Evolutionary conservation across 352 stramenopile species (phyloP).

Genomic region (Thalassiosira hispida): DNA sequence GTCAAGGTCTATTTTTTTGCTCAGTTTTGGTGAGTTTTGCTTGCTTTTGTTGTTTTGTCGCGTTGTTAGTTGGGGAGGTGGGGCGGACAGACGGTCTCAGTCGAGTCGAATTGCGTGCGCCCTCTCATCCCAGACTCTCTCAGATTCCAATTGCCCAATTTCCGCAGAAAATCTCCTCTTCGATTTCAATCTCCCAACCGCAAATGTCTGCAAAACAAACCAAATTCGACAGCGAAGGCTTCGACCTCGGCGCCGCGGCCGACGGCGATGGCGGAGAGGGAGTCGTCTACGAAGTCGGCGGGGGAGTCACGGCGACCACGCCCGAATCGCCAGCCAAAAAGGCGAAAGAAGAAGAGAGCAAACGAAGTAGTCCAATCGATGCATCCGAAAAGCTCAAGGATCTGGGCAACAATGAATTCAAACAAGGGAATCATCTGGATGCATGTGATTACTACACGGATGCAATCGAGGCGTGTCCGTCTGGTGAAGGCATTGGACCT

Average conservation of each 20-base stretch:
- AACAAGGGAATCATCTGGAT: slow-evolving; percentile 66
- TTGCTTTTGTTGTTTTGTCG: neutral
- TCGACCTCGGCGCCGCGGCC: slow-evolving; percentile 67
- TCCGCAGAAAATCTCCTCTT: neutral
- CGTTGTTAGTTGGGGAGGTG: slow-evolving; percentile 3
- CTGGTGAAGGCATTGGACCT: slow-evolving; percentile 35
- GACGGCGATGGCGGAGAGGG: neutral
- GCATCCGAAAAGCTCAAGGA: slow-evolving; percentile 69
- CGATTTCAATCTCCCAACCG: neutral
- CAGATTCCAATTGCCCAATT: too few species aligned
- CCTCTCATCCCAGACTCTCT: too few species aligned
- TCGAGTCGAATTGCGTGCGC: neutral
- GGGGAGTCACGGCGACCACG: slow-evolving; percentile 39
- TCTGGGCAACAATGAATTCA: slow-evolving; percentile 74
- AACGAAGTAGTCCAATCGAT: slow-evolving; percentile 22
- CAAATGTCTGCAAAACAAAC: slow-evolving; percentile 1
- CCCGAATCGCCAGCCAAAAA: neutral
- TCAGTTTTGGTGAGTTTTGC: neutral
- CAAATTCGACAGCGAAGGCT: slow-evolving; percentile 69
- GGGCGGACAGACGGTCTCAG: neutral
- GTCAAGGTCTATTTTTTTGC: neutral
- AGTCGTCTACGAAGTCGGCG: slow-evolving; percentile 78
- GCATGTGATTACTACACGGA: slow-evolving; percentile 78
- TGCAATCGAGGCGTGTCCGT: slow-evolving; percentile 74
- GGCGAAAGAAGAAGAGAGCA: slow-evolving; percentile 10